A percentile compares a stretch with the other conserved stretches of the same genome.
phyloP scores from a whole-genome alignment of 2,329 filamentous ascomycete species.

The Colletotrichum orbiculare region DNA sequence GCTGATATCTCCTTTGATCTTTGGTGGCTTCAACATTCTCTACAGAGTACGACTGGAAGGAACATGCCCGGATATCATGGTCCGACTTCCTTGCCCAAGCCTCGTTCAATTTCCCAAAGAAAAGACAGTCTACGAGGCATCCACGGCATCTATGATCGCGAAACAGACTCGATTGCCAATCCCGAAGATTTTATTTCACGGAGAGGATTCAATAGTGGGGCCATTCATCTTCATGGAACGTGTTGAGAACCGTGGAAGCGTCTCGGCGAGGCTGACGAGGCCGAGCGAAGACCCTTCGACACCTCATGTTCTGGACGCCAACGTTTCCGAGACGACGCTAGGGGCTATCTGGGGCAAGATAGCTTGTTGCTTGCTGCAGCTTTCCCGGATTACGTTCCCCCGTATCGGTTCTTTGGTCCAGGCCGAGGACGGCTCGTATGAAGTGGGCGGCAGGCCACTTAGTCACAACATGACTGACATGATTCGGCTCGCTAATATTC shows the following conservation, averaged over 20 bases:
- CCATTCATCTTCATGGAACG: constrained; percentile 45
- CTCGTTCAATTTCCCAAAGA: constrained; percentile 35
- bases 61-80: constrained; percentile 14
- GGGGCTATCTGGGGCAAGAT: constrained; percentile 52
- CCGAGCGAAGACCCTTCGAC: background rate
- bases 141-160: constrained; percentile 26
- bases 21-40: constrained; percentile 38
- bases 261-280: constrained; percentile 38
- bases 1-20: constrained; percentile 16
- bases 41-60: constrained; percentile 32
- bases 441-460: constrained; percentile 48
- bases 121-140: constrained; percentile 35
- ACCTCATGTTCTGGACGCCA: background rate
- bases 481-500: constrained; percentile 43
- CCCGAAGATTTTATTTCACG: constrained; percentile 29
- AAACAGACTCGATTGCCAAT: constrained; percentile 25
- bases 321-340: constrained; percentile 46
- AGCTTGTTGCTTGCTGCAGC: constrained; percentile 52
- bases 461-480: constrained; percentile 56
- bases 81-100: constrained; percentile 33
- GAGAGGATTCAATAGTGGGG: constrained; percentile 39
- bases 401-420: constrained; percentile 52
- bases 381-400: constrained; percentile 47
- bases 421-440: constrained; percentile 39
- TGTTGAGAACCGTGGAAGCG: constrained; percentile 39